Percentiles rank a stretch among this genome's conserved stretches.
Conservation (phyloP, 371 early-diverging fungal genomes). For the Lichtheimia ornata region DNA sequence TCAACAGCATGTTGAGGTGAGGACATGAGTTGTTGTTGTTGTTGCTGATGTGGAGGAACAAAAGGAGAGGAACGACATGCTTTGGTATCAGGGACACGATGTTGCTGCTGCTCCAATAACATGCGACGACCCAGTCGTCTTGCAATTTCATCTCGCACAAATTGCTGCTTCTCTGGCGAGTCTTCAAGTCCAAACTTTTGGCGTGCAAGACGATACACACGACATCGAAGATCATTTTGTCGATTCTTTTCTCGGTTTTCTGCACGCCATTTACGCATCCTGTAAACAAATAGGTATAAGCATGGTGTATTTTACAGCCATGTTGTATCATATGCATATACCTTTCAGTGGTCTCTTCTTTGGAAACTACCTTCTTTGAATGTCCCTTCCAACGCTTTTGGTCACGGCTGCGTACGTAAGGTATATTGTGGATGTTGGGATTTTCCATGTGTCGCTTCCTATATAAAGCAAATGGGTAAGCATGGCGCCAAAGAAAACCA, state of each 20-base stretch:
- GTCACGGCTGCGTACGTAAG: slow-evolving; percentile 49
- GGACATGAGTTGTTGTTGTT: not conserved
- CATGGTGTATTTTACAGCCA: not conserved
- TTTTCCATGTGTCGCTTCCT: slow-evolving; percentile 35
- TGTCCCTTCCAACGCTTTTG: slow-evolving; percentile 57
- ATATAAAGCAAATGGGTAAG: not conserved
- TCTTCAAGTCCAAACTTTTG: slow-evolving; percentile 61
- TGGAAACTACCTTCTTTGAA: slow-evolving; percentile 47
- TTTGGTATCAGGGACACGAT: no score
- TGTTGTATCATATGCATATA: slow-evolving; percentile 1
- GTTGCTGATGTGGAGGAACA: not conserved
- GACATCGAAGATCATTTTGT: slow-evolving; percentile 66
- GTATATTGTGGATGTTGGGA: slow-evolving; percentile 39
- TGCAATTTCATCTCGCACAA: slow-evolving; percentile 61
- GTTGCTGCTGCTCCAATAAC: slow-evolving; percentile 17
- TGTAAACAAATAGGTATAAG: not conserved
- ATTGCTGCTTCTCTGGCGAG: slow-evolving; percentile 56
- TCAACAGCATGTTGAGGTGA: slow-evolving; percentile 15
- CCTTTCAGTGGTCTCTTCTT: slow-evolving; percentile 50
- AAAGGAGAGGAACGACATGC: no score
- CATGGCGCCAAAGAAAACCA: no score
- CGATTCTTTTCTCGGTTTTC: slow-evolving; percentile 62
- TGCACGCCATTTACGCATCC: slow-evolving; percentile 63
- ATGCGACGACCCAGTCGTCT: slow-evolving; percentile 31
- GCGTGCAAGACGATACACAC: slow-evolving; percentile 66